Evolutionary conservation across 768 basidiomycete species (phyloP), one percentile per base, ranked within the genome.

Genomic region (Lactifluus subvellereus): DNA sequence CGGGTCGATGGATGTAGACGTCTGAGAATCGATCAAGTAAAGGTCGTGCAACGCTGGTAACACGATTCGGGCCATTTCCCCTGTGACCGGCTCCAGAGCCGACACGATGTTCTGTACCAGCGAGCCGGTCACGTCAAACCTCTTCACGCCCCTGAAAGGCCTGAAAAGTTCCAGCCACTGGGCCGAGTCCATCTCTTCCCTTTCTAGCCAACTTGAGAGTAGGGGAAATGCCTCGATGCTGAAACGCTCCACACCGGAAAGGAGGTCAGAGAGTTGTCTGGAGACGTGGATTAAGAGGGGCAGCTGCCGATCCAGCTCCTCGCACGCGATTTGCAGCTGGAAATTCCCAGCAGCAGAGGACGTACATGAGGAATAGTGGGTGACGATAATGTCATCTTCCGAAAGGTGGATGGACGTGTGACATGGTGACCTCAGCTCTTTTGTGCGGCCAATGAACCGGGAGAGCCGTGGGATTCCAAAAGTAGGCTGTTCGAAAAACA

Each of bases 1-100:
- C 33, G 43, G 61, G 16, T 63, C 57, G 27, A 63, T 45, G 9
- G 49, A 53, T 8, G 47, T 13, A 53, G 57, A 47, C 4, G 20
- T 37, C 7, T 50, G 11, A 18, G 22, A 47, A 9, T 38, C 52
- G 2, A 51, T 16, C 51, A 64, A 6, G 33, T 64, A 27, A 30
- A 64, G 47, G 37, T 64, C 62, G 48, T 53, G 62, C 48, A 64
- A 33, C 8, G 51, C 38, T 3, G 62, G 62, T 2, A 64, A 37
- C 18, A 60, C 38, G 18, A 20, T 47, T 38, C 57, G 47, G 7
- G 62, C 62, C 62, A 59, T 52, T 38, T 63, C 52, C 7, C 52
- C 57, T 1, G 62, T 54, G 14, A 30, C 58, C 18, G 40, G 45
- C 40, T 51, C 47, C 14, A 64, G 37, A 20, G 62, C 40, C 8